These are phyloP conservation scores for Gautieria morchelliformis DNA, from an alignment of 768 basidiomycete genomes.

Conservation along the genomic window DNA sequence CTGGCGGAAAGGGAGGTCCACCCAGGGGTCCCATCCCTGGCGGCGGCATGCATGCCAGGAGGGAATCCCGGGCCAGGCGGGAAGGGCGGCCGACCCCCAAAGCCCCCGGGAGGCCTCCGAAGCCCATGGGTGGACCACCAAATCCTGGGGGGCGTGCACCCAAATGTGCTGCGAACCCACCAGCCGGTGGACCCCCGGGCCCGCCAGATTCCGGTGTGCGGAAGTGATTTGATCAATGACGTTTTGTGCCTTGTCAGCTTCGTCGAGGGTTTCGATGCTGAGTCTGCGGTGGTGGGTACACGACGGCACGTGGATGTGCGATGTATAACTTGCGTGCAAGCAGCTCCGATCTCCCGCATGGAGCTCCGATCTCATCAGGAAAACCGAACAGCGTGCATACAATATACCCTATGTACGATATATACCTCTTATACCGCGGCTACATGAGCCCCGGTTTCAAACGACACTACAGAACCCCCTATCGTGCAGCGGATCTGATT, in stretches of 20 bases:
- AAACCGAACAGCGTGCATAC: too few species aligned
- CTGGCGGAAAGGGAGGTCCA: slow-evolving; percentile 64
- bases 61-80: slow-evolving; percentile 42
- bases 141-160: slow-evolving; percentile 27
- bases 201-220: slow-evolving; percentile 73
- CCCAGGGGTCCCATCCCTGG: slow-evolving; percentile 38
- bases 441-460: too few species aligned
- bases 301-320: too few species aligned
- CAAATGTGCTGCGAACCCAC: slow-evolving; percentile 43
- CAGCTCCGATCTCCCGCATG: too few species aligned
- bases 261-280: too few species aligned
- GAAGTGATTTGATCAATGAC: slow-evolving; percentile 98
- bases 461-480: too few species aligned
- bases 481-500: too few species aligned
- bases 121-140: slow-evolving; percentile 28
- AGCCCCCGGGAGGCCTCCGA: slow-evolving; percentile 23
- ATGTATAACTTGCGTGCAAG: too few species aligned
- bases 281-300: too few species aligned
- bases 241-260: slow-evolving; percentile 78
- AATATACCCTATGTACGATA: too few species aligned
- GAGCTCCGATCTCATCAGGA: too few species aligned
- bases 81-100: slow-evolving; percentile 48
- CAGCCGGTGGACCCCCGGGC: slow-evolving; percentile 79
- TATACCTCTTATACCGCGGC: too few species aligned
- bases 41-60: slow-evolving; percentile 18